Base-by-base conservation (phyloP, 225 moss, liverwort and hornwort genomes). In the Anthoceros angustus region DNA sequence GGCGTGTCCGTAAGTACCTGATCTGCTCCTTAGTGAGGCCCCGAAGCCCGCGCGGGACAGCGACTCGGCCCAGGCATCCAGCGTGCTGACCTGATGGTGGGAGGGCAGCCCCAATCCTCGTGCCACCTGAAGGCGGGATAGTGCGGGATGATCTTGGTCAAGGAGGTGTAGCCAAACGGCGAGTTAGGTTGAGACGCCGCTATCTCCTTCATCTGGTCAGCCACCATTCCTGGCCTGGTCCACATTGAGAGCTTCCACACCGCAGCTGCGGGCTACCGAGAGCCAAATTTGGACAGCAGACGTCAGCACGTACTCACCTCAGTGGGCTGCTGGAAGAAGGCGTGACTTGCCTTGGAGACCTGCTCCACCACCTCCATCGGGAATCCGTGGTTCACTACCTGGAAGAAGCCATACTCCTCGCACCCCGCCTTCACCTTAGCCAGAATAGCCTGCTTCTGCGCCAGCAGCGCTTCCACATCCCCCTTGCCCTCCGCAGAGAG, bases 331-430 rank as follows among this genome's bases (percentile, higher is more conserved):
- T 15, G n/a, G 55, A 55, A 55, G 55, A 55, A 55, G 55, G 12
- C 55, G 16, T 15, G 55, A 23, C 55, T 0, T 7, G 14, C 8
- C n/a, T 15, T 55, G n/a, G 0, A 0, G 55, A 55, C 0, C 55
- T 55, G n/a, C 0, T 55, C 55, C 16, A 55, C 55, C 55, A 55
- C 55, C 10, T 55, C n/a, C n/a, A 20, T 20, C 10, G 55, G 16
- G 16, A 55, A 15, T 15, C 55, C 55, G n/a, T 9, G 6, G 55
- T 55, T 55, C 55, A 55, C 6, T 20, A 55, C 55, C 55, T 55
- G 55, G 55, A 55, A 55, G 55, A 55, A 55, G 55, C 55, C 55
- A 20, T 55, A 55, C 55, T 55, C 55, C 55, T 55, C 55, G 10
- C 8, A 55, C 55, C 55, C 55, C n/a, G 10, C 18, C 55, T 15